A percentile compares a stretch with the other conserved stretches of the same genome.
phyloP scores from a whole-genome alignment of 768 basidiomycete species.

The Lactifluus echinatus region DNA sequence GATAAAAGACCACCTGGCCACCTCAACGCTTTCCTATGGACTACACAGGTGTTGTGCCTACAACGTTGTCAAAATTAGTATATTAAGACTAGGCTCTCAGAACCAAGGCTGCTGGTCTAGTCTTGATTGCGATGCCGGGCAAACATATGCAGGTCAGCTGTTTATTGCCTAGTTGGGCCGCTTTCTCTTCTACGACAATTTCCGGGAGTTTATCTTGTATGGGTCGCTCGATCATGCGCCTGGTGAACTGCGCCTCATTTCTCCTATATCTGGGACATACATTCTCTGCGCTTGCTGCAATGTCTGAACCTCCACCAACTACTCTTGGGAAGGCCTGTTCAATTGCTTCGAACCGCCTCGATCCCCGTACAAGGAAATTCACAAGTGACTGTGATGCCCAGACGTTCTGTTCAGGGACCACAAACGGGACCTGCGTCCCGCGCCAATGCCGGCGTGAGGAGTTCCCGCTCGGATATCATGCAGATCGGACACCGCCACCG shows the following conservation, averaged over 20 bases:
- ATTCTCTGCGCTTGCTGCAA: background rate
- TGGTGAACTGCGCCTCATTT: background rate
- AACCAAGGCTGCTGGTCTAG: too few relatives aligned
- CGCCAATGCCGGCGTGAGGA: slow-evolving; percentile 19
- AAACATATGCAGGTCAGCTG: too few relatives aligned
- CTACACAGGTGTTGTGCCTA: too few relatives aligned
- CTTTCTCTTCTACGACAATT: background rate
- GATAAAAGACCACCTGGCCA: too few relatives aligned
- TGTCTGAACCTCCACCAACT: background rate
- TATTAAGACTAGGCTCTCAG: too few relatives aligned
- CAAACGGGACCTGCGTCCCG: slow-evolving; percentile 16
- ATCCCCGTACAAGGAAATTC: slow-evolving; percentile 17
- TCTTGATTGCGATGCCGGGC: too few relatives aligned
- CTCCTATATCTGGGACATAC: background rate
- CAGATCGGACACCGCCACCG: slow-evolving; percentile 2
- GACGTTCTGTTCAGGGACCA: slow-evolving; percentile 13
- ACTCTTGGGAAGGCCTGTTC: slow-evolving; percentile 12
- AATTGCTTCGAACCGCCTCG: slow-evolving; percentile 12
- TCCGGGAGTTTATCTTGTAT: background rate
- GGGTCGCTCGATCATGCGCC: background rate
- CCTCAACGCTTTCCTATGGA: too few relatives aligned
- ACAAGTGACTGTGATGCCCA: slow-evolving; percentile 16
- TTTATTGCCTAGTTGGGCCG: background rate
- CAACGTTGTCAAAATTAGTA: too few relatives aligned
- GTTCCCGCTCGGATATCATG: slow-evolving; percentile 12